These are phyloP conservation scores for Cladosporium sp. DNA, from an alignment of 2,329 filamentous ascomycete species.

Conservation along the genomic window DNA sequence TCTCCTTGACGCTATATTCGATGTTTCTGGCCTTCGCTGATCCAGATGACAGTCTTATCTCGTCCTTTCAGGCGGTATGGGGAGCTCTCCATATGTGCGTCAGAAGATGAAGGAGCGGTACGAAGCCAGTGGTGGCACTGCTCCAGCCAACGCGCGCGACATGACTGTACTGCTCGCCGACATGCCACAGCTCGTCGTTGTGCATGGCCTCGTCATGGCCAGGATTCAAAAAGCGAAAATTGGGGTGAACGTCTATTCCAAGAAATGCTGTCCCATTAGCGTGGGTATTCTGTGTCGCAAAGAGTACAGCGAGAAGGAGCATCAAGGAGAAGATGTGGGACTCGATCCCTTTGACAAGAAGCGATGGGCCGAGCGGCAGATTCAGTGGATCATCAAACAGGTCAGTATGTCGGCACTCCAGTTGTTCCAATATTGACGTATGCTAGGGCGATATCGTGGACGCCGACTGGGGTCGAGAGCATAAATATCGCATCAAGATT, in stretches of 20 bases:
- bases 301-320: constrained; percentile 10
- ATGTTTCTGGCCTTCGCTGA: neutral
- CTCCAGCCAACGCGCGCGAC: neutral
- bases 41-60: constrained; percentile 25
- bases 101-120: constrained; percentile 33
- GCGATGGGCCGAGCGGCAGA: constrained; percentile 17
- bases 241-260: constrained; percentile 6
- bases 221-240: neutral
- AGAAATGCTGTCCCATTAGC: constrained; percentile 12
- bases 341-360: constrained; percentile 15
- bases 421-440: neutral
- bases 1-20: neutral
- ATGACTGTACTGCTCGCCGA: constrained; percentile 31
- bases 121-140: constrained; percentile 14
- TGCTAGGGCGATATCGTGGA: constrained; percentile 13
- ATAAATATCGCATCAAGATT: constrained; percentile 16
- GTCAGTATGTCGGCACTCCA: neutral
- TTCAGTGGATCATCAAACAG: constrained; percentile 18
- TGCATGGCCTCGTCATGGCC: constrained; percentile 1
- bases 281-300: constrained; percentile 12
- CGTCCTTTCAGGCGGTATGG: constrained; percentile 41
- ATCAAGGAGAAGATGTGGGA: constrained; percentile 11
- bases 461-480: constrained; percentile 1
- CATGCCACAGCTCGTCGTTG: constrained; percentile 8
- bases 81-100: constrained; percentile 41